Base-by-base conservation (phyloP, 1,284 basidiomycete species). In the Volvariella volvacea region DNA sequence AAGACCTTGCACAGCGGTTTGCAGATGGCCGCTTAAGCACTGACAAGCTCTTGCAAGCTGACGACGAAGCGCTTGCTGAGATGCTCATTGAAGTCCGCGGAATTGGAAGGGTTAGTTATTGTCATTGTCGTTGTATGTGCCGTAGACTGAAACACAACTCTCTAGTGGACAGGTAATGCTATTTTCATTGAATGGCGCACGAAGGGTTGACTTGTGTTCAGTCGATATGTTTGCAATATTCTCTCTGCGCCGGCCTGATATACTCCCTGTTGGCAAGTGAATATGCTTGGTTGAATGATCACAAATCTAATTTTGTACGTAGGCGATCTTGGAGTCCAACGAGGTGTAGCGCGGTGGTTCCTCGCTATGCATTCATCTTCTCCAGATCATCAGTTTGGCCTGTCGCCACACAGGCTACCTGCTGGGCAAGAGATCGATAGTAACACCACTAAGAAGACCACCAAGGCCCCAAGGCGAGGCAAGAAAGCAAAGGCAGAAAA, bases 151-250 rank as follows among this genome's bases (percentile, higher is more conserved):
- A 19, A 19, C 22, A 36, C 14, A 33, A 32, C 38, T 30, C 19
- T 42, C 12, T 38, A 75, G 71, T 77, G 75, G 75, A 77, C 73
- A 40, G 72, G 73, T 74, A 55, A 52, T 56, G 39, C 4, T 17
- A 25, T 22, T n/a, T n/a, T 4, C 28, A 20, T 15, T 21, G 2
- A 19, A 17, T 42, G 30, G 20, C 20, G 37, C 45, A 7, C 12
- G 19, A n/a, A 15, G 34, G 32, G 28, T 37, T 39, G 16, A 14
- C 12, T 46, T 36, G 34, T 36, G 43, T 22, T 15, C 62, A 71
- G 86, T 91, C 12, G 81, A 92, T 58, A 92, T 93, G 91, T 93
- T 93, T 58, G 77, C 88, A 9, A 88, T 94, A 48, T 93, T 93
- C 63, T 86, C 88, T 1, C 70, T 92, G 17, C 74, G 88, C 3